Conservation (phyloP, 2,329 filamentous ascomycete species). For the Epichloe bromicola region DNA sequence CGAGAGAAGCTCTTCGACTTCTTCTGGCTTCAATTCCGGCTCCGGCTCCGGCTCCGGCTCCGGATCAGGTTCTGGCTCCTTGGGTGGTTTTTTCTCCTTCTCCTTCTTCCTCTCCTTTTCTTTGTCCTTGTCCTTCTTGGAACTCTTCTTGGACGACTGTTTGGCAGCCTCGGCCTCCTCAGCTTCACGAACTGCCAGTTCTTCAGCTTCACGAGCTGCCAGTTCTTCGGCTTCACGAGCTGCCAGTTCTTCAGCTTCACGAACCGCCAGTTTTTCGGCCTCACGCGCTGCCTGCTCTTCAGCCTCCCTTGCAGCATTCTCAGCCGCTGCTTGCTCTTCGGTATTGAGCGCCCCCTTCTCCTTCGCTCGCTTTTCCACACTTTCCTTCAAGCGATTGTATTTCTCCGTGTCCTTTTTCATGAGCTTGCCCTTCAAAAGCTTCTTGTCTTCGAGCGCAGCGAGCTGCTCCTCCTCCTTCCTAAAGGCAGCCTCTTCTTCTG, state of each 20-base stretch:
- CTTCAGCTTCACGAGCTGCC: slow-evolving; percentile 21
- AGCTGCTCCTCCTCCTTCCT: slow-evolving; percentile 25
- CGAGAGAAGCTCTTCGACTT: slow-evolving; percentile 30
- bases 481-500: slow-evolving; percentile 12
- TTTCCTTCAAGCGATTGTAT: slow-evolving; percentile 23
- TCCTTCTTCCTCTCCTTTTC: slow-evolving; percentile 15
- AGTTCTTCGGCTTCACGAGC: slow-evolving; percentile 19
- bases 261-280: slow-evolving; percentile 10
- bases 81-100: slow-evolving; percentile 10
- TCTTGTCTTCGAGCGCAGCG: slow-evolving; percentile 31
- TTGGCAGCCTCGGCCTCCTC: slow-evolving; percentile 21
- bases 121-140: slow-evolving; percentile 14
- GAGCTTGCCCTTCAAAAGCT: slow-evolving; percentile 33
- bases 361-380: slow-evolving; percentile 22
- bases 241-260: slow-evolving; percentile 11
- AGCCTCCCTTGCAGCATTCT: slow-evolving; percentile 26
- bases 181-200: slow-evolving; percentile 26
- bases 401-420: slow-evolving; percentile 34
- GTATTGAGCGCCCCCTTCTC: slow-evolving; percentile 13
- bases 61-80: slow-evolving; percentile 3
- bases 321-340: slow-evolving; percentile 19
- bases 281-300: background rate
- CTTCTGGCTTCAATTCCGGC: slow-evolving; percentile 25
- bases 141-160: slow-evolving; percentile 28
- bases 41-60: slow-evolving; percentile 7